Conservation (phyloP, 495 filamentous ascomycete genomes). For the Podospora pseudopauciseta region DNA sequence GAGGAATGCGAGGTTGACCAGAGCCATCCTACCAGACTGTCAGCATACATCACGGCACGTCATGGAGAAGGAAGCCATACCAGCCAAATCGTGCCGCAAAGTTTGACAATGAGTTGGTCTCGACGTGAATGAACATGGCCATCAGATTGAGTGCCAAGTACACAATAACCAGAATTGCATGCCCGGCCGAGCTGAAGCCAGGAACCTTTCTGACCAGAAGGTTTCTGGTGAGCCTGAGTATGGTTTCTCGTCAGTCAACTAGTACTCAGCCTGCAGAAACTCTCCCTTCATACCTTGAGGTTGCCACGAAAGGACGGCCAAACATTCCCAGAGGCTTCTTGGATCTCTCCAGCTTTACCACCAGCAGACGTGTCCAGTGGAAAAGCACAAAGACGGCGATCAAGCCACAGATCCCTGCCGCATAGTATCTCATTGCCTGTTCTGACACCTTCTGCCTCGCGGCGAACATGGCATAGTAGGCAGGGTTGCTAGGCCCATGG, state of each 20-base stretch:
- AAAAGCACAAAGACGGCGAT: conserved; percentile 49
- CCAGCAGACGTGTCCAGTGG: conserved; percentile 43
- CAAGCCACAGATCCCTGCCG: conserved; percentile 44
- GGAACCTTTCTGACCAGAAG: conserved; percentile 43
- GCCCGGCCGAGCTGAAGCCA: conserved; percentile 52
- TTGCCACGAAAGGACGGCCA: conserved; percentile 26
- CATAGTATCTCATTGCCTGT: conserved; percentile 39
- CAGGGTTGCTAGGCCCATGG: conserved; percentile 16
- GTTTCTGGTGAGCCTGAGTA: conserved; percentile 34
- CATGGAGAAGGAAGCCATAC: conserved; percentile 34
- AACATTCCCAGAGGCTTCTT: conserved; percentile 17
- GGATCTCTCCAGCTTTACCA: conserved; percentile 23
- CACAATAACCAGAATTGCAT: conserved; percentile 43
- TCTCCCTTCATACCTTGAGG: conserved; percentile 24
- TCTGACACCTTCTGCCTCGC: conserved; percentile 34
- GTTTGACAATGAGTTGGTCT: conserved; percentile 30
- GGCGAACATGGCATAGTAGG: conserved; percentile 26
- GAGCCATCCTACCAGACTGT: conserved; percentile 45
- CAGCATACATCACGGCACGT: conserved; percentile 12
- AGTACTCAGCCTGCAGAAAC: not conserved
- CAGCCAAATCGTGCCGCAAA: conserved; percentile 47
- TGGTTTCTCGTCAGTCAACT: conserved; percentile 9
- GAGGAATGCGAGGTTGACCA: conserved; percentile 52
- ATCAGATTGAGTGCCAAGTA: conserved; percentile 52
- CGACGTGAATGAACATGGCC: conserved; percentile 47